Base-by-base conservation (phyloP, 257 asterid genomes). In the Hygrophila difformis region DNA sequence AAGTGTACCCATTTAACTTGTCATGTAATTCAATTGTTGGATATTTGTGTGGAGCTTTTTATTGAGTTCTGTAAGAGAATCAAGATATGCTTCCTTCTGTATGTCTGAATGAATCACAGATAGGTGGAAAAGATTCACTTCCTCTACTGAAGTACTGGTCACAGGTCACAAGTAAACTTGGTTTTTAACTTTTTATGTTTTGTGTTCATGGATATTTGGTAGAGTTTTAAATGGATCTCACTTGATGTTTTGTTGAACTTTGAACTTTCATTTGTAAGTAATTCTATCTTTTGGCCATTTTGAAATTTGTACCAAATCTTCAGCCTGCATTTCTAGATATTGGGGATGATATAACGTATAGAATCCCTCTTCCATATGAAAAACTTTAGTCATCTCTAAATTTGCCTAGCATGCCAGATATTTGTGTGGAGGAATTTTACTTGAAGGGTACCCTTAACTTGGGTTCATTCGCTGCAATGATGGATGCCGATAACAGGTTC, bases 371-470 rank as follows among this genome's bases (percentile, higher is more conserved):
- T 36, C 87, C 96, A 12, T 91, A 80, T 62, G 99, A 82, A 67
- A 82, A 86, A 66, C 53, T 91, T 44, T 68, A 88, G 14, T 52
- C 84, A 44, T 65, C 79, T 43, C 58, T 91, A 61, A 78, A 65
- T 69, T 72, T 91, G 65, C 99, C 96, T 14, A 66, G 79, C 52
- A 67, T 67, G 72, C 55, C 93, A 51, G 95, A 86, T 60, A 80
- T 91, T 56, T 81, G 53, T 49, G 93, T 91, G 50, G 94, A 82
- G 59, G 99, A 91, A 59, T 71, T 75, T 80, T 91, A 77, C 76
- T 76, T 91, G 47, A 81, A 75, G 84, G 96, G 99, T 31, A 85
- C 98, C 65, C 99, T 91, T 56, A 96, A 91, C 67, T 73, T 91
- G 77, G 89, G 95, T 41, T 82, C 99, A 31, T 67, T 91, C 70